These are phyloP conservation scores for Galerina marginata DNA, from an alignment of 768 basidiomycete genomes.

Conservation along the genomic window DNA sequence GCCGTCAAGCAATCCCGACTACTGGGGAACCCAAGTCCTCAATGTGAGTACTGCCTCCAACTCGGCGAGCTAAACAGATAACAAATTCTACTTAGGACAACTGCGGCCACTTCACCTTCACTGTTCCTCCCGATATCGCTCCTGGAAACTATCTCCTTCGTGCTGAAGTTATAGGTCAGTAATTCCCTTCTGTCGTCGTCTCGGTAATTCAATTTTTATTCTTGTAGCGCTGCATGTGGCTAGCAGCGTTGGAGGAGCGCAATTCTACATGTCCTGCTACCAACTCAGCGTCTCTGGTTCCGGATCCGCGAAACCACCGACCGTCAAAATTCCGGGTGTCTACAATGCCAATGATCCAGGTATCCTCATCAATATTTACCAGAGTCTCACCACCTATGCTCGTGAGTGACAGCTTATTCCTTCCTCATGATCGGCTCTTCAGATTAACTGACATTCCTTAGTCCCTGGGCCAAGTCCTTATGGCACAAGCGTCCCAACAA, in stretches of 20 bases:
- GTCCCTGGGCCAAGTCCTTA: constrained; percentile 56
- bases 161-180: constrained; percentile 70
- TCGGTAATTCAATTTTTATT: neutral
- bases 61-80: neutral
- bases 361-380: constrained; percentile 56
- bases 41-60: constrained; percentile 28
- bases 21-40: constrained; percentile 44
- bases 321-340: constrained; percentile 70
- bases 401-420: constrained; percentile 31
- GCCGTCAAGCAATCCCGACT: constrained; percentile 52
- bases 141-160: constrained; percentile 76
- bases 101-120: constrained; percentile 60
- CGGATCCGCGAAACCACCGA: constrained; percentile 49
- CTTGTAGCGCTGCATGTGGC: constrained; percentile 64
- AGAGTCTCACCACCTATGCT: constrained; percentile 42
- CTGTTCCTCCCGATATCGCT: constrained; percentile 55
- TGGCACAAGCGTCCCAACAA: constrained; percentile 41
- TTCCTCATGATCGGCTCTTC: neutral
- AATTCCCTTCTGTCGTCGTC: neutral
- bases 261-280: constrained; percentile 79
- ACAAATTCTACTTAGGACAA: constrained; percentile 40
- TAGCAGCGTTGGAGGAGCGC: constrained; percentile 61
- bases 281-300: constrained; percentile 60
- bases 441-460: constrained; percentile 10
- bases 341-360: constrained; percentile 75